Percentiles rank a stretch among this genome's conserved stretches.
Evolutionary conservation across 2,329 filamentous ascomycete species (phyloP).

Genomic region (Pezizomycotina sp.): DNA sequence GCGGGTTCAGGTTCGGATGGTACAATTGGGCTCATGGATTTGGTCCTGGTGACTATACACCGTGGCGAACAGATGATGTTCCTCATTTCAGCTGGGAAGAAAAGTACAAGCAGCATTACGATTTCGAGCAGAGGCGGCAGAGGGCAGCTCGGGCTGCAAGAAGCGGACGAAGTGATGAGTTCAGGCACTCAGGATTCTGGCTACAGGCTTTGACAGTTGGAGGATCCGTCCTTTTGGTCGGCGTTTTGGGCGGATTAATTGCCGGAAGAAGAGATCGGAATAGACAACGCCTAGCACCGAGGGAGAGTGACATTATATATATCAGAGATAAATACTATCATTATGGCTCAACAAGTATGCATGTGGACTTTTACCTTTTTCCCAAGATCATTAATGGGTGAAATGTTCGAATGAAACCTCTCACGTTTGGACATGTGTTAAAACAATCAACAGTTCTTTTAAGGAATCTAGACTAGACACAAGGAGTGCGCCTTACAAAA

Average conservation of each 20-base stretch:
- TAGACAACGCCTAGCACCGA: too few relatives aligned
- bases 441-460: too few relatives aligned
- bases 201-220: conserved; percentile 13
- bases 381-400: too few relatives aligned
- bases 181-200: conserved; percentile 8
- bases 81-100: conserved; percentile 62
- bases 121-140: conserved; percentile 27
- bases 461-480: too few relatives aligned
- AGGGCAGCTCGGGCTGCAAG: conserved; percentile 17
- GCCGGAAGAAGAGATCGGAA: conserved; percentile 22
- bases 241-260: conserved; percentile 11
- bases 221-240: conserved; percentile 11
- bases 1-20: conserved; percentile 17
- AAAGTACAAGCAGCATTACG: conserved; percentile 55
- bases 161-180: neutral
- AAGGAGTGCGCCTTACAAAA: too few relatives aligned
- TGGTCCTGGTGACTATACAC: conserved; percentile 41
- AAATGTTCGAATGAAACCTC: too few relatives aligned
- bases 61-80: conserved; percentile 37
- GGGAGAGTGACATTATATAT: too few relatives aligned
- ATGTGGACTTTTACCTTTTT: too few relatives aligned
- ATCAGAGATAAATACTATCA: too few relatives aligned
- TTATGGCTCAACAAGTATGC: too few relatives aligned
- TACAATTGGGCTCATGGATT: conserved; percentile 36
- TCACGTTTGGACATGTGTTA: too few relatives aligned